phyloP scores from a whole-genome alignment of 2,329 filamentous ascomycete genomes.

The Sclerotinia borealis region DNA sequence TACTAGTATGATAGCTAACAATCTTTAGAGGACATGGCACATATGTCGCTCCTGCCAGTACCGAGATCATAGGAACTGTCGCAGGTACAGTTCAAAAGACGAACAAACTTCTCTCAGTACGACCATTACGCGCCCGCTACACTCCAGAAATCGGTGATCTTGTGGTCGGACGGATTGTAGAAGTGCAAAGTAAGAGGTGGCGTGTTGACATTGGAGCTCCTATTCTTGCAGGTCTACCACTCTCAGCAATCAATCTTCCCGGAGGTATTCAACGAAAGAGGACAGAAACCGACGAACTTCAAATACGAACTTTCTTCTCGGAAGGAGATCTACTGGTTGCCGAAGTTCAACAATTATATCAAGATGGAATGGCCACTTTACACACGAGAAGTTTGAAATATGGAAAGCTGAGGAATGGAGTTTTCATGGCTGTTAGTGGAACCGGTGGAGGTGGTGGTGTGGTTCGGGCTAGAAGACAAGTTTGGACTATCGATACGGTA shows the following conservation, averaged over 20 bases:
- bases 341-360: conserved; percentile 85
- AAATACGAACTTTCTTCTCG: conserved; percentile 94
- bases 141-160: conserved; percentile 94
- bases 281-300: conserved; percentile 92
- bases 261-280: conserved; percentile 86
- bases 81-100: conserved; percentile 87
- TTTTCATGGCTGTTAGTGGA: conserved; percentile 77
- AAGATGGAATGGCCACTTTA: conserved; percentile 77
- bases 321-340: conserved; percentile 92
- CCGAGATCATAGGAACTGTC: conserved; percentile 79
- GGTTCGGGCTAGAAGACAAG: conserved; percentile 75
- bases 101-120: conserved; percentile 92
- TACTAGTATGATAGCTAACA: conserved; percentile 22
- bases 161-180: conserved; percentile 86
- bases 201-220: conserved; percentile 89
- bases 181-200: conserved; percentile 92
- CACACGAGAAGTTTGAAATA: conserved; percentile 91
- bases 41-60: conserved; percentile 57
- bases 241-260: conserved; percentile 88
- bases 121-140: conserved; percentile 86
- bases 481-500: conserved; percentile 68
- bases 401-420: conserved; percentile 88
- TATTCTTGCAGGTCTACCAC: conserved; percentile 75
- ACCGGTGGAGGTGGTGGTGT: conserved; percentile 76
- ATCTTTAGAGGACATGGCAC: conserved; percentile 78